Percentiles rank a stretch among this genome's conserved stretches.
phyloP scores from a whole-genome alignment of 805 yeast species.

The Clavispora santaluciae region DNA sequence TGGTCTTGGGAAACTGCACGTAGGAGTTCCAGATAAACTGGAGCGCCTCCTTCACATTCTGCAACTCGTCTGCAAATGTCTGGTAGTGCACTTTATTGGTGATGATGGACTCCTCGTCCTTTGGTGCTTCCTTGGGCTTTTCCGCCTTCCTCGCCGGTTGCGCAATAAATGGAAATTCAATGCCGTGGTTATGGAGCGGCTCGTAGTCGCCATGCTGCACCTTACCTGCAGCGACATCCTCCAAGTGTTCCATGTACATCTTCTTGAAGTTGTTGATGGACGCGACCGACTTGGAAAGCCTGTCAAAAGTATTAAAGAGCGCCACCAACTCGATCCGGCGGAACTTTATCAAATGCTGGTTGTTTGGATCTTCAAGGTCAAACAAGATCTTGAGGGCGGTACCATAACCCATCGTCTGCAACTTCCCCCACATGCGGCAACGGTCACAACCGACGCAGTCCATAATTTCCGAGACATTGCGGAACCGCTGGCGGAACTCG shows the following conservation, averaged over 20 bases:
- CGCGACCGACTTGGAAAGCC: conserved; percentile 78
- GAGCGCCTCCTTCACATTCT: conserved; percentile 54
- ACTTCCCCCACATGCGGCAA: conserved; percentile 96
- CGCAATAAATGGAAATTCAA: conserved; percentile 35
- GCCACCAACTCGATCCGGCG: conserved; percentile 85
- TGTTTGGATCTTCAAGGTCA: conserved; percentile 57
- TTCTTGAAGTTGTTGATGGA: conserved; percentile 68
- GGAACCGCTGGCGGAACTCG: conserved; percentile 81
- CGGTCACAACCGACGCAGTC: conserved; percentile 98
- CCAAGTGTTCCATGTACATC: conserved; percentile 42
- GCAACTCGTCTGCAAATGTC: conserved; percentile 39
- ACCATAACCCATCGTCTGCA: conserved; percentile 96
- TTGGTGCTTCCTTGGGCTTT: neutral
- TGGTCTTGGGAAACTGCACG: conserved; percentile 58
- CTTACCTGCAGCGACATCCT: conserved; percentile 35
- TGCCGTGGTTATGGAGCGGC: conserved; percentile 25
- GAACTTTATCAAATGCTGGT: conserved; percentile 52
- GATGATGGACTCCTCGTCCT: neutral
- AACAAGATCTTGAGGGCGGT: conserved; percentile 89
- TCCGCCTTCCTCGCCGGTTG: conserved; percentile 3
- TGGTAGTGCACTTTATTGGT: conserved; percentile 2
- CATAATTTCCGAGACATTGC: conserved; percentile 88
- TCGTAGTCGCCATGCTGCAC: conserved; percentile 40
- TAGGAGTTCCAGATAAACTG: conserved; percentile 65
- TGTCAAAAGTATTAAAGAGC: conserved; percentile 84